Evolutionary conservation across 768 basidiomycete species (phyloP), one percentile per base, ranked within the genome.

Genomic region (Floccularia luteovirens): DNA sequence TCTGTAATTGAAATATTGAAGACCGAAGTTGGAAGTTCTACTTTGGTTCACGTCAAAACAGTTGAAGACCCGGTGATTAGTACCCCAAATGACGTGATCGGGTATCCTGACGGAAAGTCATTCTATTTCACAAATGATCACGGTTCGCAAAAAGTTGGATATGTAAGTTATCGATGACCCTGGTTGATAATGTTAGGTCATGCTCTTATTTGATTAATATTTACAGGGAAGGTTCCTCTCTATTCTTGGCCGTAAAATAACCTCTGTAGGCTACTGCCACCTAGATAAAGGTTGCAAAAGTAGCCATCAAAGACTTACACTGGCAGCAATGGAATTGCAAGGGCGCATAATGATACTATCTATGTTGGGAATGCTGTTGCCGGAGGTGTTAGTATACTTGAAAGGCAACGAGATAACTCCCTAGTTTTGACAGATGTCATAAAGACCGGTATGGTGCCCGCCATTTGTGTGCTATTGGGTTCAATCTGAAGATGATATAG

Each of bases 111-210:
- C 46, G 81, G 81, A 20, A 62, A 70, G 43, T 74, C 72, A 27
- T 76, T 87, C 42, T 77, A 75, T 54, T 74, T 86, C 52, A 82
- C 83, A 22, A 89, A 88, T 48, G 81, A 85, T 43, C 67, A 77
- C 45, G 62, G 64, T 14, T 51, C 14, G 14, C 8, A 51, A 28
- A 84, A 82, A 60, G 57, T 66, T 14, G 72, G 77, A 36, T 45
- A 64, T 38, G 82, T 83, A 51, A 36, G 77, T 57, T 22, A 32
- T 13, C 31, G 32, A 24, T 27, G 41, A 24, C 42, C 41, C 46
- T 38, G 39, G 10, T 20, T 11, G 20, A 16, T 7, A n/a, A 28
- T 12, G 8, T 22, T 21, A 31, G 12, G 12, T 35, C 40, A 24
- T 32, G 8, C 33, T 33, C n/a, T 32, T 27, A 31, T 22, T 17